A percentile compares a stretch with the other conserved stretches of the same genome.
Conservation (phyloP, 2,329 filamentous ascomycete genomes). For the Pseudogymnoascus sp. region DNA sequence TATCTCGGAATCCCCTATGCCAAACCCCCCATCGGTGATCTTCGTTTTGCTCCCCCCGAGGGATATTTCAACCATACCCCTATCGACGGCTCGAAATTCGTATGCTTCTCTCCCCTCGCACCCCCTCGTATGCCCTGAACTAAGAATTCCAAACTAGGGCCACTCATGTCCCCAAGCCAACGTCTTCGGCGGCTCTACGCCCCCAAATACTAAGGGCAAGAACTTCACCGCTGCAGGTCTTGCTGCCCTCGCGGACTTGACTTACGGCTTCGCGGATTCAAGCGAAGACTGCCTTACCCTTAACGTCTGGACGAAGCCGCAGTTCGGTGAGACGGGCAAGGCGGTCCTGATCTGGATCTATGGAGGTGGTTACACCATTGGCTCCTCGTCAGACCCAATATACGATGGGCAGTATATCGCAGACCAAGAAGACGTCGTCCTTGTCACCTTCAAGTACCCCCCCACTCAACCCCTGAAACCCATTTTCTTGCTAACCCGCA, state of each 20-base stretch:
- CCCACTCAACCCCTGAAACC: slow-evolving; percentile 23
- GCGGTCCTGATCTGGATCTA: slow-evolving; percentile 41
- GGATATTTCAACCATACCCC: slow-evolving; percentile 16
- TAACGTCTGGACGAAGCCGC: slow-evolving; percentile 20
- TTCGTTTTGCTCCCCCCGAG: slow-evolving; percentile 32
- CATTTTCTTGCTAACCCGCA: background rate
- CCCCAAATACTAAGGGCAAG: background rate
- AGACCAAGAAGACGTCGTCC: slow-evolving; percentile 36
- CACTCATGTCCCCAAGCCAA: background rate
- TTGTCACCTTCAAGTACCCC: slow-evolving; percentile 42
- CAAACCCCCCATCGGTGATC: slow-evolving; percentile 32
- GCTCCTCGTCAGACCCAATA: slow-evolving; percentile 32
- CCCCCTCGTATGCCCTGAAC: background rate
- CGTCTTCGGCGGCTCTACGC: background rate
- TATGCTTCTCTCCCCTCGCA: slow-evolving; percentile 9
- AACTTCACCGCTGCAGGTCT: slow-evolving; percentile 22
- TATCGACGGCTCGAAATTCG: slow-evolving; percentile 22
- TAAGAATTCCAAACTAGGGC: background rate
- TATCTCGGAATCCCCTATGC: slow-evolving; percentile 38
- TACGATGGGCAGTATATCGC: slow-evolving; percentile 40
- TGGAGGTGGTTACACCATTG: slow-evolving; percentile 36
- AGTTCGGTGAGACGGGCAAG: slow-evolving; percentile 23
- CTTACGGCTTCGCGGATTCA: background rate
- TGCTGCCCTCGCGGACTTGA: slow-evolving; percentile 10
- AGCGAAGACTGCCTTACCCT: slow-evolving; percentile 25